phyloP scores from a whole-genome alignment of 1,284 basidiomycete species.

The Cronartium quercuum region DNA sequence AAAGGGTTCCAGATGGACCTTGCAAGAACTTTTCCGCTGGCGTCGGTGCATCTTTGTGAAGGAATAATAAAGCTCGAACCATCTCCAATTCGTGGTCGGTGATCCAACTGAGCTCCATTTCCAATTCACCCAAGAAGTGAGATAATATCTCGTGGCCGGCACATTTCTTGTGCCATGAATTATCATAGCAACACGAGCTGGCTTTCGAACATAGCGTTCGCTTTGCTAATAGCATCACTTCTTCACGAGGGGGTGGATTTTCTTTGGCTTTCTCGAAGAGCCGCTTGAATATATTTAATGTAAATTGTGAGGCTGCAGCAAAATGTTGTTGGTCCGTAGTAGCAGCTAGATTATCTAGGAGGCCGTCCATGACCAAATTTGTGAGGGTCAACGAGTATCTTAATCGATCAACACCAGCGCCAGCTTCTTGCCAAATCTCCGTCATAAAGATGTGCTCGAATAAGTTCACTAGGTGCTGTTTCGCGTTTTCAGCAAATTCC shows the following conservation, averaged over 20 bases:
- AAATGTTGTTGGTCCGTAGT: slow-evolving; percentile 34
- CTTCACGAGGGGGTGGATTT: slow-evolving; percentile 41
- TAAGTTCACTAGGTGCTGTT: slow-evolving; percentile 62
- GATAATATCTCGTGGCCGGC: slow-evolving; percentile 78
- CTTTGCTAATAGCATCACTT: slow-evolving; percentile 51
- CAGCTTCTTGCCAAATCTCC: slow-evolving; percentile 53
- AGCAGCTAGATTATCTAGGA: slow-evolving; percentile 65
- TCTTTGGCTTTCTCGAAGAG: slow-evolving; percentile 58
- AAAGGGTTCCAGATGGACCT: slow-evolving; percentile 71
- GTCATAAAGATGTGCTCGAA: slow-evolving; percentile 61
- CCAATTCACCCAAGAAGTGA: slow-evolving; percentile 65
- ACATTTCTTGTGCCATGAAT: slow-evolving; percentile 76
- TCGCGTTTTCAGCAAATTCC: slow-evolving; percentile 65
- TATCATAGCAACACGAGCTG: slow-evolving; percentile 78
- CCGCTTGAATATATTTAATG: slow-evolving; percentile 62
- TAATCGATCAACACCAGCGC: slow-evolving; percentile 56
- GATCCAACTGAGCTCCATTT: slow-evolving; percentile 72
- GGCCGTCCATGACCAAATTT: slow-evolving; percentile 67
- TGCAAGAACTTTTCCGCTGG: slow-evolving; percentile 79
- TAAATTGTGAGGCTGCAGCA: slow-evolving; percentile 58
- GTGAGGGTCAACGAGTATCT: slow-evolving; percentile 61
- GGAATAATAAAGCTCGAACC: slow-evolving; percentile 81
- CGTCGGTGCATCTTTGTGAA: slow-evolving; percentile 89
- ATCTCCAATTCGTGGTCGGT: slow-evolving; percentile 84
- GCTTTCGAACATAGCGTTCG: slow-evolving; percentile 50